Evolutionary conservation across 176 grass and related monocot genomes (phyloP), one percentile per base, ranked within the genome.

Genomic region (Rhynchospora pubera): DNA sequence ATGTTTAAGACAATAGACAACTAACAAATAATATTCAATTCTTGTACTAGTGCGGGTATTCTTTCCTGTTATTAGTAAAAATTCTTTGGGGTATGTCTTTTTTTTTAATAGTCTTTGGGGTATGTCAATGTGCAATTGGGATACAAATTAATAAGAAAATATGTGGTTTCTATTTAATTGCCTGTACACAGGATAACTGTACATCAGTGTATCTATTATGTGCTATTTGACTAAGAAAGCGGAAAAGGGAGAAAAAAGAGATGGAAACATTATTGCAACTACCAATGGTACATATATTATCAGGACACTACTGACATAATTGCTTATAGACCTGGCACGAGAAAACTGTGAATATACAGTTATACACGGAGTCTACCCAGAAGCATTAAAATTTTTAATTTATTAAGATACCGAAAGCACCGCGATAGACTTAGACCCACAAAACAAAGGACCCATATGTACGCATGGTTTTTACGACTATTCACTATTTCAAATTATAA

Each of bases 321-420:
- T 77, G 50, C 50, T 56, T 32, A 32, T 56, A 77, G 72, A 5
- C 13, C 1, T 55, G 23, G 10, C 72, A 56, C 18, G 26, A 56
- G 72, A 56, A 32, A 76, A 53, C 23, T 55, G 72, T 77, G 72
- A 56, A 18, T 30, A 45, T 10, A 70, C 42, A 69, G 34, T 69
- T 69, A 45, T 45, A 30, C 72, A 77, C 72, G 72, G 50, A 30
- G 19, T 77, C 47, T 55, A 56, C 24, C 50, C 32, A 32, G 72
- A 77, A 32, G 72, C 72, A 77, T 77, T 77, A 56, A 77, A 77
- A 32, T 6, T 52, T 23, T 26, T 26, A 23, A 74, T 74, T 74
- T 26, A 74, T 74, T 28, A 74, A 52, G 19, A 74, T 14, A 52
- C 70, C 46, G 72, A 77, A 77, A 77, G 72, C 48, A 77, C 50